phyloP scores from a whole-genome alignment of 176 grass and related monocot genomes.

The Chrysopogon serrulatus region DNA sequence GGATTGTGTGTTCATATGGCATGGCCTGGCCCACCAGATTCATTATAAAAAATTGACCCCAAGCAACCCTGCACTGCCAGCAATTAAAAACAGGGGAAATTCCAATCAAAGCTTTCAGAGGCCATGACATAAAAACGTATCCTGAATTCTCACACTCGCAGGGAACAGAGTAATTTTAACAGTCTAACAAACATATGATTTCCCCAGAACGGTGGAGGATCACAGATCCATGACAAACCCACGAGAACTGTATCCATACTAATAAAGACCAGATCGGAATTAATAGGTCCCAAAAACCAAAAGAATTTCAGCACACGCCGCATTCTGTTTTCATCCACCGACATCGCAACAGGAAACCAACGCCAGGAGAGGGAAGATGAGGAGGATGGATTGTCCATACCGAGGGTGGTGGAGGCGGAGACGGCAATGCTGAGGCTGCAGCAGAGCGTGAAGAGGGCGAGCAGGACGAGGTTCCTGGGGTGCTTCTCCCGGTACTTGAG shows the following conservation, averaged over 20 bases:
- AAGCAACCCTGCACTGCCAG: background rate
- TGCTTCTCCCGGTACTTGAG: conserved; percentile 42
- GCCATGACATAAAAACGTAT: background rate
- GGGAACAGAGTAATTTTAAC: background rate
- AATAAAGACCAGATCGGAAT: background rate
- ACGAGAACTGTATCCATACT: background rate
- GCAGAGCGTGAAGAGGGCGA: conserved; percentile 56
- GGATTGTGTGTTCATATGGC: background rate
- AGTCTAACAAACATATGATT: background rate
- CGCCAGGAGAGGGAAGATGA: background rate
- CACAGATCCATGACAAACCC: background rate
- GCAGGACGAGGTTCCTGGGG: conserved; percentile 48
- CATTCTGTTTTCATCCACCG: background rate
- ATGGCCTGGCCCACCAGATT: background rate
- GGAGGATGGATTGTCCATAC: background rate
- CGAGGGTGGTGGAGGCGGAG: conserved; percentile 13
- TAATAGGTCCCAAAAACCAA: background rate
- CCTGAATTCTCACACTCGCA: background rate
- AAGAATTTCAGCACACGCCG: background rate
- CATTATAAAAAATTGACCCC: background rate
- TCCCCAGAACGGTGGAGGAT: background rate
- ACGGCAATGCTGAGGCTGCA: conserved; percentile 47
- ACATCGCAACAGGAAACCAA: background rate
- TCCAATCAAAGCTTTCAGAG: background rate
- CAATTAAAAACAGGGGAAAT: background rate